Percentiles rank a stretch among this genome's conserved stretches.
Conservation (phyloP, 495 filamentous ascomycete genomes). For the Entonaema liquescens region DNA sequence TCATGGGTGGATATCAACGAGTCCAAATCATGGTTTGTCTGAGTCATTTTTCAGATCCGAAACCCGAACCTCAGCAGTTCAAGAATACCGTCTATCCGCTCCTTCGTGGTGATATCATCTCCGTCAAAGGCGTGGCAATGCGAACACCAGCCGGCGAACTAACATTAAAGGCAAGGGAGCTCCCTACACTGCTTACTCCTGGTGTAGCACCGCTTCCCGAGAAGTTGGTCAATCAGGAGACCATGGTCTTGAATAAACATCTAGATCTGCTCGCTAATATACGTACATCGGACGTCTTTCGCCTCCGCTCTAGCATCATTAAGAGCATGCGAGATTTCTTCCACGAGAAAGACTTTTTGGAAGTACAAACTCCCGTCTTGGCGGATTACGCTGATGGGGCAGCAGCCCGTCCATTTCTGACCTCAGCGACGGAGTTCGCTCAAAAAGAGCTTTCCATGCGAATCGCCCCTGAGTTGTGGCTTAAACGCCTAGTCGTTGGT, state of each 20-base stretch:
- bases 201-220: slow-evolving; percentile 78
- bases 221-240: slow-evolving; percentile 70
- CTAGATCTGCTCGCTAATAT: slow-evolving; percentile 82
- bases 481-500: slow-evolving; percentile 90
- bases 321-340: slow-evolving; percentile 79
- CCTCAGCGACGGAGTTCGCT: slow-evolving; percentile 73
- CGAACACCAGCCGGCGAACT: slow-evolving; percentile 79
- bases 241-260: slow-evolving; percentile 73
- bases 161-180: slow-evolving; percentile 69
- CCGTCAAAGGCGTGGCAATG: slow-evolving; percentile 73
- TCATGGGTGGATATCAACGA: slow-evolving; percentile 72
- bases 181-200: slow-evolving; percentile 78
- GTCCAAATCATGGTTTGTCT: slow-evolving; percentile 79
- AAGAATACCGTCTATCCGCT: slow-evolving; percentile 45
- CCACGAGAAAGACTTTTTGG: slow-evolving; percentile 72
- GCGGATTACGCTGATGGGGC: slow-evolving; percentile 81
- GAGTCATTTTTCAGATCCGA: slow-evolving; percentile 54
- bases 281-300: slow-evolving; percentile 69
- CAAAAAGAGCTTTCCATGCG: slow-evolving; percentile 74
- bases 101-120: slow-evolving; percentile 44
- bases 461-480: slow-evolving; percentile 93
- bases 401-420: slow-evolving; percentile 84
- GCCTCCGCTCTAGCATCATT: slow-evolving; percentile 76
- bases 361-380: slow-evolving; percentile 91
- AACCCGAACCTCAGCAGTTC: slow-evolving; percentile 26